Evolutionary conservation across 352 stramenopile species (phyloP).

Genomic region (Phytopythium ostracodes): DNA sequence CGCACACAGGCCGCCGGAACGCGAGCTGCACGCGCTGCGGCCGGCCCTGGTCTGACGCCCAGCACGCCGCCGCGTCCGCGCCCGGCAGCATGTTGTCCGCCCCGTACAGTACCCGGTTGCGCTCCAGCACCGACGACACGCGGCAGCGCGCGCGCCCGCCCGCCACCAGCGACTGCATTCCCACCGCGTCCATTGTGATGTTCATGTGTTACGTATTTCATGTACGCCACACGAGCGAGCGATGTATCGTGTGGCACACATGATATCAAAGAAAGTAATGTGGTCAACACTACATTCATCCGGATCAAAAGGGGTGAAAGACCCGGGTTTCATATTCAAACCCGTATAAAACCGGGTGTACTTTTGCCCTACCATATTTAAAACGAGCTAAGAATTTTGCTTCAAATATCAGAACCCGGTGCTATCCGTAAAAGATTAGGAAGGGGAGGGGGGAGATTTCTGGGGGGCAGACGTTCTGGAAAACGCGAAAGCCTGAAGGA

Average conservation of each 20-base stretch:
- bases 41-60: conserved; percentile 65
- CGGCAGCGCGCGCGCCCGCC: conserved; percentile 45
- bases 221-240: conserved; percentile 2
- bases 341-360: no score
- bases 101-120: conserved; percentile 60
- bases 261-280: not conserved
- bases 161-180: conserved; percentile 22
- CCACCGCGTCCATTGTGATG: conserved; percentile 4
- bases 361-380: no score
- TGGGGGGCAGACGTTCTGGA: not conserved
- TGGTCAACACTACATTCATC: not conserved
- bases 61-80: conserved; percentile 45
- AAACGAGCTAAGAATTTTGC: no score
- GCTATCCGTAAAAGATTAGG: not conserved
- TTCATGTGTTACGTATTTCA: no score
- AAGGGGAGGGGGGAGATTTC: no score
- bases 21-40: conserved; percentile 59
- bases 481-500: conserved; percentile 1
- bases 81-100: conserved; percentile 46
- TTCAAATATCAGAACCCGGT: not conserved
- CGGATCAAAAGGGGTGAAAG: not conserved
- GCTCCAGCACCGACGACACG: conserved; percentile 65
- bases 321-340: no score
- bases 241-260: not conserved
- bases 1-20: conserved; percentile 48